Evolutionary conservation across 2,329 filamentous ascomycete species (phyloP).

Genomic region (Pestalotiopsis sp.): DNA sequence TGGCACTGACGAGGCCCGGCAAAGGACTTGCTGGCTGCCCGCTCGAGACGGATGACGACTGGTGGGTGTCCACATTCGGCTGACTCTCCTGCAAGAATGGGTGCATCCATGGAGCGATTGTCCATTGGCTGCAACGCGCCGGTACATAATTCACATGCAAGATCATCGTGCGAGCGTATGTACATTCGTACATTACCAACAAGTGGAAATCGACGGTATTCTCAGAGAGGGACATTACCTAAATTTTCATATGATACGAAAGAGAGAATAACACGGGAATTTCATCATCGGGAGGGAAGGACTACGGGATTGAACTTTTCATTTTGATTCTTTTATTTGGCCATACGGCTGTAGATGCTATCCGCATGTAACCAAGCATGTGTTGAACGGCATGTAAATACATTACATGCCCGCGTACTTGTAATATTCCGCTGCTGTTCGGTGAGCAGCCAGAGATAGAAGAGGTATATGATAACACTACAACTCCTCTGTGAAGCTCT

Average conservation of each 20-base stretch:
- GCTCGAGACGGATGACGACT: constrained; percentile 1
- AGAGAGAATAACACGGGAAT: background rate
- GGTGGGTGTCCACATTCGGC: constrained; percentile 2
- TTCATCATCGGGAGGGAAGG: background rate
- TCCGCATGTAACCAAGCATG: too few relatives aligned
- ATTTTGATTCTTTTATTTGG: background rate
- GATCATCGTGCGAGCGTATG: background rate
- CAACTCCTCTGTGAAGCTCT: too few relatives aligned
- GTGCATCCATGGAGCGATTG: background rate
- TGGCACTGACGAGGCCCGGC: constrained; percentile 3
- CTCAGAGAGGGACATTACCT: background rate
- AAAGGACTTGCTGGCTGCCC: background rate
- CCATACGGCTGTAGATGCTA: too few relatives aligned
- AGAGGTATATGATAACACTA: too few relatives aligned
- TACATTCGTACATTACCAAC: background rate
- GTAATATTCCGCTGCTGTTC: too few relatives aligned
- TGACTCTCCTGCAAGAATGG: background rate
- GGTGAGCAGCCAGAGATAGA: too few relatives aligned
- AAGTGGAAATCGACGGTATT: background rate
- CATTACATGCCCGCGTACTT: too few relatives aligned
- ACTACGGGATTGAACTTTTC: background rate
- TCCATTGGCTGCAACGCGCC: background rate
- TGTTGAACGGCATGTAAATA: too few relatives aligned
- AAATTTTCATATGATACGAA: background rate
- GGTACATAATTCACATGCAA: background rate